A percentile compares a stretch with the other conserved stretches of the same genome.
phyloP scores from a whole-genome alignment of 75 land plant species.

The Pinus taeda region DNA sequence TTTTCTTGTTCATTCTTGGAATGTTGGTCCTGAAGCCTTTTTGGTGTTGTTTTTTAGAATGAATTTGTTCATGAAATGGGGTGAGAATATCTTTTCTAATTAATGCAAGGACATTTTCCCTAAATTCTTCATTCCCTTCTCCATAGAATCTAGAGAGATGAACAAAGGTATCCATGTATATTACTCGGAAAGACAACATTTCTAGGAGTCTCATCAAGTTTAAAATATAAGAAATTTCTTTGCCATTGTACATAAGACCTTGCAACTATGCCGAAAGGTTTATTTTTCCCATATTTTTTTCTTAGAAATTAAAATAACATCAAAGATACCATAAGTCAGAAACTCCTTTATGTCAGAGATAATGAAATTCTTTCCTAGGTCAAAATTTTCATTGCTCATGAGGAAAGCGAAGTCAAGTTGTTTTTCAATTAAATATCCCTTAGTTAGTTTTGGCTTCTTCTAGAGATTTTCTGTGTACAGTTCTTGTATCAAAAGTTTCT shows the following conservation, averaged over 20 bases:
- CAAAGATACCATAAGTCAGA: neutral
- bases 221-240: neutral
- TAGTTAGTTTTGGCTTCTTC: too few relatives aligned
- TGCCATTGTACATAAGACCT: constrained; percentile 1
- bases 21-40: neutral
- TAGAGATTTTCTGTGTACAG: too few relatives aligned
- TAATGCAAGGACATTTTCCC: neutral
- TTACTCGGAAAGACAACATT: neutral
- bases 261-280: neutral
- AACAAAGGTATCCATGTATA: neutral
- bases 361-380: neutral
- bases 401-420: neutral
- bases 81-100: neutral
- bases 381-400: neutral
- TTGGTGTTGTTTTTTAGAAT: too few relatives aligned
- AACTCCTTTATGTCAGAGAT: neutral
- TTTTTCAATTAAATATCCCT: neutral
- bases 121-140: neutral
- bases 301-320: neutral
- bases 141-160: neutral
- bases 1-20: neutral
- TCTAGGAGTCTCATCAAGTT: neutral
- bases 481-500: neutral
- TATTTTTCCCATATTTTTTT: neutral
- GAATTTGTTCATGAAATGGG: neutral